phyloP scores from a whole-genome alignment of 768 basidiomycete genomes.

The Clitopilus hobsonii region DNA sequence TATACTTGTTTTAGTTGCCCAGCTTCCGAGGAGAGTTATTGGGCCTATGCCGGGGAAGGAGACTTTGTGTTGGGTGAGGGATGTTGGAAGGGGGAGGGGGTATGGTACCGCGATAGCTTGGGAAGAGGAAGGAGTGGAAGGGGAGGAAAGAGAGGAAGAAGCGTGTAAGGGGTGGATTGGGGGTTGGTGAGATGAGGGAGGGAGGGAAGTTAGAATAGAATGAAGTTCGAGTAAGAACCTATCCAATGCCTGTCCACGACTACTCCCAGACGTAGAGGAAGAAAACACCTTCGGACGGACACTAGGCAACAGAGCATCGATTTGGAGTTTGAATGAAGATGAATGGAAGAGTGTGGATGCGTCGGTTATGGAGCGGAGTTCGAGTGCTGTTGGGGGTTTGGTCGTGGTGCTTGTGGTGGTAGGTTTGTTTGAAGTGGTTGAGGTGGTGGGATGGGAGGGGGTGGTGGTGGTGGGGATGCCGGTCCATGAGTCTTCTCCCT shows the following conservation, averaged over 20 bases:
- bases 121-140: constrained; percentile 47
- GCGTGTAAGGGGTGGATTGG: constrained; percentile 74
- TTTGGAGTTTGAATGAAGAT: constrained; percentile 82
- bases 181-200: constrained; percentile 49
- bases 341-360: constrained; percentile 73
- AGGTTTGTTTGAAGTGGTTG: no score
- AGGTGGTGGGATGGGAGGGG: no score
- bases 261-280: no score
- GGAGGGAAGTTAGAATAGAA: constrained; percentile 53
- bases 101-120: constrained; percentile 64
- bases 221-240: constrained; percentile 68
- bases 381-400: constrained; percentile 65
- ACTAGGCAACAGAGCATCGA: constrained; percentile 21
- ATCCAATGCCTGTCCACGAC: constrained; percentile 58
- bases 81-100: constrained; percentile 61
- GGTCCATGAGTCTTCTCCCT: no score
- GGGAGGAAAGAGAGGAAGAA: constrained; percentile 45
- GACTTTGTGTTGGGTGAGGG: constrained; percentile 87
- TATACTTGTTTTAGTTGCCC: constrained; percentile 74
- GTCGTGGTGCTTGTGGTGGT: no score
- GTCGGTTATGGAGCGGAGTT: constrained; percentile 69
- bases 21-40: constrained; percentile 79
- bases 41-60: constrained; percentile 75
- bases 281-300: no score
- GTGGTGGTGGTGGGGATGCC: no score